phyloP scores from a whole-genome alignment of 2,329 filamentous ascomycete species.

The Sporothrix pseudoabietina region DNA sequence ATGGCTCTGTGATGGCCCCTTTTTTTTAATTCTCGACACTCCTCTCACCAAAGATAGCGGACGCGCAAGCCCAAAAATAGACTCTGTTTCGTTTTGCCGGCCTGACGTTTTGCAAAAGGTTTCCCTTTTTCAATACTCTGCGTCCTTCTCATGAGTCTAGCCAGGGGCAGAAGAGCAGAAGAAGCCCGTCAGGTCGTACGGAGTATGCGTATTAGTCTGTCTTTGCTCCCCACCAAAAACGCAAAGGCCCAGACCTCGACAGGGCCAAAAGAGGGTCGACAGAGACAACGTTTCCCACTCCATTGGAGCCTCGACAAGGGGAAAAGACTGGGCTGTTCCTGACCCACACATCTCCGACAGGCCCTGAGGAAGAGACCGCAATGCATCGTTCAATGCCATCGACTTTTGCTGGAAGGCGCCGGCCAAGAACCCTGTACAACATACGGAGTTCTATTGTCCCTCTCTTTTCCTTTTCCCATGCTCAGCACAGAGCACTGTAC shows the following conservation, averaged over 20 bases:
- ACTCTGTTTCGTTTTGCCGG: slow-evolving; percentile 20
- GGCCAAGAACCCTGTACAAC: not conserved
- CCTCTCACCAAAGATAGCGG: not conserved
- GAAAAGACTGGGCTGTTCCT: not conserved
- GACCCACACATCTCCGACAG: slow-evolving; percentile 23
- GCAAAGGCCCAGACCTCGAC: slow-evolving; percentile 15
- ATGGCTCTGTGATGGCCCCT: not conserved
- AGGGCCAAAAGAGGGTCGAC: not conserved
- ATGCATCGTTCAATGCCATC: slow-evolving; percentile 8
- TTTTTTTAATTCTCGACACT: not conserved
- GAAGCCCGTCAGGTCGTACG: not conserved
- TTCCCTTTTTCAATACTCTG: not conserved
- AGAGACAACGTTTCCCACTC: not conserved
- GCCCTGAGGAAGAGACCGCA: not conserved
- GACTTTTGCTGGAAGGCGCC: not conserved
- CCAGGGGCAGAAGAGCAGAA: not conserved
- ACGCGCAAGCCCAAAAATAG: slow-evolving; percentile 19
- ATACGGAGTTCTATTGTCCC: not conserved
- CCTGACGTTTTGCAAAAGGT: not conserved
- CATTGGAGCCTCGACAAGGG: slow-evolving; percentile 4
- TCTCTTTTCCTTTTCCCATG: too few relatives aligned
- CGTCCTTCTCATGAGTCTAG: not conserved
- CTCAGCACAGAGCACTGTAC: not conserved
- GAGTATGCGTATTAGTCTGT: not conserved
- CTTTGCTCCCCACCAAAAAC: not conserved